Conservation (phyloP, 345 rosid species). For the Anastatica hierochuntica region DNA sequence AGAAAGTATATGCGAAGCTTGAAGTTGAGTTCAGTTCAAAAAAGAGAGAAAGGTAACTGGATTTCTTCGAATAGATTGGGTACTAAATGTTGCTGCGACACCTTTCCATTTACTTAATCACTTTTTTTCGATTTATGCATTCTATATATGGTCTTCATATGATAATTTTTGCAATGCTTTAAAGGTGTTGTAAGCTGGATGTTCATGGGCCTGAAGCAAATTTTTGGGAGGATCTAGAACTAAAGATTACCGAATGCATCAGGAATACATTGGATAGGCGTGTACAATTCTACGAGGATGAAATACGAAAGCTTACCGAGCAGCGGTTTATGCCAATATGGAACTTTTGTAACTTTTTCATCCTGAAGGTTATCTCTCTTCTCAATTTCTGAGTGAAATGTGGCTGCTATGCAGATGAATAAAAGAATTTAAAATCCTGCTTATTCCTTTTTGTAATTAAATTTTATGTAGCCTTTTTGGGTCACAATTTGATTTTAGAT, state of each 20-base stretch:
- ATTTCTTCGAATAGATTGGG: constrained; percentile 1
- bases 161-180: constrained; percentile 24
- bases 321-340: constrained; percentile 89
- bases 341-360: constrained; percentile 96
- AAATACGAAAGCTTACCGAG: constrained; percentile 90
- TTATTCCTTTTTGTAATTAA: neutral
- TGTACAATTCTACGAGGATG: constrained; percentile 88
- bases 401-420: constrained; percentile 1
- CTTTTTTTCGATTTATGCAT: neutral
- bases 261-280: constrained; percentile 86
- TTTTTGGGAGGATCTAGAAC: constrained; percentile 93
- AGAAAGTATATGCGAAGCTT: constrained; percentile 78
- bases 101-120: neutral
- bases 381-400: constrained; percentile 6
- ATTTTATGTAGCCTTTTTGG: no score
- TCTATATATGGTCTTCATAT: constrained; percentile 2
- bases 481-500: neutral
- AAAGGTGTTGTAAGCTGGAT: constrained; percentile 94
- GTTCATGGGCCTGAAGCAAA: constrained; percentile 63
- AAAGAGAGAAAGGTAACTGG: constrained; percentile 86
- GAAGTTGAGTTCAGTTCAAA: constrained; percentile 94
- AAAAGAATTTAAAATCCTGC: neutral
- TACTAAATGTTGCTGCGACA: neutral
- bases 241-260: constrained; percentile 71
- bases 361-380: constrained; percentile 70